Conservation (phyloP, 75 land plant species). For the Isoetes taiwanensis region DNA sequence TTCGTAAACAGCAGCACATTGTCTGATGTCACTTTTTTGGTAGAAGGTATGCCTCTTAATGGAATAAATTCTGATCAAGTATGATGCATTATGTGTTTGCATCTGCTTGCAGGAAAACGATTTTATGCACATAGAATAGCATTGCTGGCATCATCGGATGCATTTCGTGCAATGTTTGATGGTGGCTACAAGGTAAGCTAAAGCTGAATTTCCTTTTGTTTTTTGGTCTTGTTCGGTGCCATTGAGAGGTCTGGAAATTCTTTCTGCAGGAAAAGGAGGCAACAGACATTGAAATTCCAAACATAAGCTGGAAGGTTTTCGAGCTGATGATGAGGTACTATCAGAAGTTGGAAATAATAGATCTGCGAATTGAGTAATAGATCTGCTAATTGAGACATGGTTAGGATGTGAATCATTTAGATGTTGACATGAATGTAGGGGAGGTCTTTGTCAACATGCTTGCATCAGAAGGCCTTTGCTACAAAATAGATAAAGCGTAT, state of each 20-base stretch:
- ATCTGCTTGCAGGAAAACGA: slow-evolving; percentile 41
- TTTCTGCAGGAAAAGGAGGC: slow-evolving; percentile 76
- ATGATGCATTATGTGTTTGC: not conserved
- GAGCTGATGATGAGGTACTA: slow-evolving; percentile 96
- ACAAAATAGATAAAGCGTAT: not conserved
- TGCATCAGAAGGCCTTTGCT: not conserved
- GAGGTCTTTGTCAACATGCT: not conserved
- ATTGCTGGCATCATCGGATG: slow-evolving; percentile 92
- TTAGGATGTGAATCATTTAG: not conserved
- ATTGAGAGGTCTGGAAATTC: not conserved
- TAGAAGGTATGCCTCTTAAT: slow-evolving; percentile 51
- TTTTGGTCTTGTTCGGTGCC: not conserved
- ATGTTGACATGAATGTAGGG: not conserved
- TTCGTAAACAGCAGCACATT: slow-evolving; percentile 77
- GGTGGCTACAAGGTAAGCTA: slow-evolving; percentile 88
- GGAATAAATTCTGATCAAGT: too few species aligned
- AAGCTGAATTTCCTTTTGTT: not conserved
- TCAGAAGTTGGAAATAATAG: not conserved
- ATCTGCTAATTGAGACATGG: not conserved
- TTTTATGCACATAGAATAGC: slow-evolving; percentile 93
- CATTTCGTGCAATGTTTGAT: slow-evolving; percentile 99
- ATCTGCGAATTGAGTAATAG: not conserved
- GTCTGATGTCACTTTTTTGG: slow-evolving; percentile 87
- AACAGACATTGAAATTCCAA: slow-evolving; percentile 87
- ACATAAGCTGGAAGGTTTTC: slow-evolving; percentile 95